These are phyloP conservation scores for Diaporthe helianthi DNA, from an alignment of 2,329 filamentous ascomycete species.

Conservation along the genomic window DNA sequence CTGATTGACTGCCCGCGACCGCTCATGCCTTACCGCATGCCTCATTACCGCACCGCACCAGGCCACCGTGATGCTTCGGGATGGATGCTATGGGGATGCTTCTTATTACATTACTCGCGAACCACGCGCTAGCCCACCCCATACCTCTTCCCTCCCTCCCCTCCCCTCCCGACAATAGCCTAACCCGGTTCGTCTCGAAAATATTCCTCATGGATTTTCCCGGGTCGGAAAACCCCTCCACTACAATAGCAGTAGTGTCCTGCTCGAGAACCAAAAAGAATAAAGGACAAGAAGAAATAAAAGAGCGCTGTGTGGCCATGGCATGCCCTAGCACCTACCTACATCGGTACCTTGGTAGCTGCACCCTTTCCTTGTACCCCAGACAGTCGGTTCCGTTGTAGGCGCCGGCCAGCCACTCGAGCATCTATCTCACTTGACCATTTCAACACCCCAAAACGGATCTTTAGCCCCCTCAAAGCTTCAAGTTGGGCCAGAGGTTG, in stretches of 20 bases:
- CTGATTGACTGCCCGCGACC: not conserved
- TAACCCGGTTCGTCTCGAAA: conserved; percentile 26
- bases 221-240: conserved; percentile 14
- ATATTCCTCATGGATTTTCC: conserved; percentile 18
- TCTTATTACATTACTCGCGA: conserved; percentile 29
- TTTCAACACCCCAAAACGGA: conserved; percentile 4
- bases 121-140: conserved; percentile 23
- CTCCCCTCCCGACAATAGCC: conserved; percentile 20
- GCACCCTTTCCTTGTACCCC: not conserved
- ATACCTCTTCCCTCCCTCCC: conserved; percentile 14
- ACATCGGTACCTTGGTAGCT: not conserved
- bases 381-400: conserved; percentile 29
- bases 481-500: conserved; percentile 8
- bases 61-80: not conserved
- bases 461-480: conserved; percentile 18
- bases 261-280: conserved; percentile 11
- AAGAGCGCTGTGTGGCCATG: not conserved
- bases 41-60: not conserved
- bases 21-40: not conserved
- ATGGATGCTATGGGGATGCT: conserved; percentile 8
- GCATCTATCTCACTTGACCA: conserved; percentile 15
- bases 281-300: not conserved
- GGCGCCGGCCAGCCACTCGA: conserved; percentile 29
- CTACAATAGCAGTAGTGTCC: not conserved
- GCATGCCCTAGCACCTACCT: not conserved